phyloP scores from a whole-genome alignment of 306 rosid species.

The Rosa multiflora region DNA sequence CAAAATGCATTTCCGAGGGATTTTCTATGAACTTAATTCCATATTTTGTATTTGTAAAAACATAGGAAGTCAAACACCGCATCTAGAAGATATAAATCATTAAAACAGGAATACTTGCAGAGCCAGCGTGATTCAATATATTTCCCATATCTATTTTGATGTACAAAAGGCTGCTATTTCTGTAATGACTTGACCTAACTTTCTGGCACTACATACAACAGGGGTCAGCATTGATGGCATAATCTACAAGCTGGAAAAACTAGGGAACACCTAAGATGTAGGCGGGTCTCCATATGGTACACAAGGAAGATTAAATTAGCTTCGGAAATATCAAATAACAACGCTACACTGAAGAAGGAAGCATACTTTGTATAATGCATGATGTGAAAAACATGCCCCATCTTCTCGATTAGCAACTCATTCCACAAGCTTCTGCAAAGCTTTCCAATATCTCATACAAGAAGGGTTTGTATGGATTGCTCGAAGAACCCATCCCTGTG shows the following conservation, averaged over 20 bases:
- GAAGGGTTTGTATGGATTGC: slow-evolving; percentile 85
- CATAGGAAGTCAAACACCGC: background rate
- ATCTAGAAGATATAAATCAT: background rate
- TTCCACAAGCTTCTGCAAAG: slow-evolving; percentile 47
- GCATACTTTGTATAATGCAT: background rate
- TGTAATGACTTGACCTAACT: background rate
- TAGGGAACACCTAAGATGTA: background rate
- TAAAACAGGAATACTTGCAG: background rate
- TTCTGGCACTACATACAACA: slow-evolving; percentile 5
- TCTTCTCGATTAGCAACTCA: slow-evolving; percentile 14
- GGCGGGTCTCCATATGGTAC: background rate
- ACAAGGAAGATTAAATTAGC: background rate
- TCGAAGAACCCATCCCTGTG: slow-evolving; percentile 72
- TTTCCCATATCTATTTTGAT: background rate
- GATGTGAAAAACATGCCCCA: background rate
- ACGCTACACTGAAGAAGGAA: background rate
- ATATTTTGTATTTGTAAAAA: background rate
- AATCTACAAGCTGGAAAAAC: background rate
- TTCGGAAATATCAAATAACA: background rate
- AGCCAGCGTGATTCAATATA: background rate
- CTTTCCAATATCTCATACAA: slow-evolving; percentile 81
- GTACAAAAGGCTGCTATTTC: slow-evolving; percentile 1
- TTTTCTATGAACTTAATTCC: too few relatives aligned
- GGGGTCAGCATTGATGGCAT: background rate
- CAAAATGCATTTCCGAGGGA: background rate